phyloP scores from a whole-genome alignment of 139 green algal species.

The Picochlorum sp. region DNA sequence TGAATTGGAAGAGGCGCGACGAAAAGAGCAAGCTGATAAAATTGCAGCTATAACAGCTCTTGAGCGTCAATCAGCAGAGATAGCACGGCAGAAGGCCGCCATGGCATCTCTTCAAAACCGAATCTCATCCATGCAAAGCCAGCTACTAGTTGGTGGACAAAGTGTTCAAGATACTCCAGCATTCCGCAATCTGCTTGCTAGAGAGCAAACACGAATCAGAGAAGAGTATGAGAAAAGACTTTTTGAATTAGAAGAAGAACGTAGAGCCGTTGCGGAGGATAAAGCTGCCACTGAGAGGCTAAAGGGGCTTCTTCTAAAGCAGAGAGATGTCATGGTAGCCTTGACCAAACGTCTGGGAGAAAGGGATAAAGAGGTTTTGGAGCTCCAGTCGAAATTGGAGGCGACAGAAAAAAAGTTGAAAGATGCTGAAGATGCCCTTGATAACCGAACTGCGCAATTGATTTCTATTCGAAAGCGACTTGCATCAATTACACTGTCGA shows the following conservation, averaged over 20 bases:
- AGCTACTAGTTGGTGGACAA: conserved; percentile 72
- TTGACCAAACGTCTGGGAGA: conserved; percentile 85
- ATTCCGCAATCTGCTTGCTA: conserved; percentile 60
- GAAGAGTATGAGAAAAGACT: conserved; percentile 80
- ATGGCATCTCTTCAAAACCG: conserved; percentile 69
- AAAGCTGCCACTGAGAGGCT: conserved; percentile 66
- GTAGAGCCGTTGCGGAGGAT: conserved; percentile 60
- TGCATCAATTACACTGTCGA: background rate
- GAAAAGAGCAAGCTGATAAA: conserved; percentile 88
- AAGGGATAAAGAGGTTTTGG: conserved; percentile 82
- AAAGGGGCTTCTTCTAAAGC: conserved; percentile 88
- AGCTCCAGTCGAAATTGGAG: conserved; percentile 81
- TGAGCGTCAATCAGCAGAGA: conserved; percentile 68
- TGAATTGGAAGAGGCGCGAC: conserved; percentile 82
- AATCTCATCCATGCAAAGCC: conserved; percentile 75
- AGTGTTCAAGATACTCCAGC: conserved; percentile 65
- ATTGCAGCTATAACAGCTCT: conserved; percentile 85
- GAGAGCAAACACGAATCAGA: conserved; percentile 67
- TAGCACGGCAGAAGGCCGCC: conserved; percentile 84
- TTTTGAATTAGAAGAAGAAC: conserved; percentile 69
- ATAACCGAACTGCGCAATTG: conserved; percentile 78
- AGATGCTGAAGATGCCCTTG: conserved; percentile 75
- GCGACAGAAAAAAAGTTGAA: conserved; percentile 51
- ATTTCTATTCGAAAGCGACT: conserved; percentile 42
- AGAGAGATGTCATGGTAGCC: conserved; percentile 97